Percentiles rank a stretch among this genome's conserved stretches.
These are phyloP conservation scores for Coprinellus micaceus DNA, from an alignment of 768 basidiomycete genomes.

Conservation along the genomic window DNA sequence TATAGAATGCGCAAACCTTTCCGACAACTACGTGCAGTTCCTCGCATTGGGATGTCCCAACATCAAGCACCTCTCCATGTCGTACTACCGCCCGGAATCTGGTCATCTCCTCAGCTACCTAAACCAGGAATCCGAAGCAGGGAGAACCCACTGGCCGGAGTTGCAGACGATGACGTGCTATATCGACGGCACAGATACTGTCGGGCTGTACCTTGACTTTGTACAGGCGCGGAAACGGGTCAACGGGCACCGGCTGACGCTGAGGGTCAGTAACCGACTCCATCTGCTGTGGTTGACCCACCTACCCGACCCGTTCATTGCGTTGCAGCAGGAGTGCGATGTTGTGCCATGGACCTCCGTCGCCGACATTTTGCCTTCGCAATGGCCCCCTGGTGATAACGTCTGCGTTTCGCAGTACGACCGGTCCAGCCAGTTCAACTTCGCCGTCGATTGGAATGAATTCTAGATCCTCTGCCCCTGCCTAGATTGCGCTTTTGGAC, in stretches of 20 bases:
- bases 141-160: constrained; percentile 2
- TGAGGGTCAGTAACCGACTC: constrained; percentile 3
- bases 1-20: constrained; percentile 6
- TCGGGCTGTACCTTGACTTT: constrained; percentile 8
- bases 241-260: background rate
- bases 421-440: constrained; percentile 8
- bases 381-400: constrained; percentile 4
- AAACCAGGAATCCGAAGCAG: constrained; percentile 1
- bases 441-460: constrained; percentile 12
- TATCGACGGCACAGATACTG: constrained; percentile 1
- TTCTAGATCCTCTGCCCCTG: background rate
- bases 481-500: background rate
- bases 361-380: background rate
- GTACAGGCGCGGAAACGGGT: background rate
- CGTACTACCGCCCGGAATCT: constrained; percentile 5
- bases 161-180: constrained; percentile 2
- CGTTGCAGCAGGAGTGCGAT: background rate
- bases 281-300: background rate
- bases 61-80: constrained; percentile 7
- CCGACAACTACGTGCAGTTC: constrained; percentile 3
- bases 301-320: background rate
- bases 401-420: background rate
- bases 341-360: background rate
- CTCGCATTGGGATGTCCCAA: constrained; percentile 5
- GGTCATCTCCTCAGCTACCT: constrained; percentile 9